Evolutionary conservation across 345 rosid genomes (phyloP).

Genomic region (Anacardium occidentale): DNA sequence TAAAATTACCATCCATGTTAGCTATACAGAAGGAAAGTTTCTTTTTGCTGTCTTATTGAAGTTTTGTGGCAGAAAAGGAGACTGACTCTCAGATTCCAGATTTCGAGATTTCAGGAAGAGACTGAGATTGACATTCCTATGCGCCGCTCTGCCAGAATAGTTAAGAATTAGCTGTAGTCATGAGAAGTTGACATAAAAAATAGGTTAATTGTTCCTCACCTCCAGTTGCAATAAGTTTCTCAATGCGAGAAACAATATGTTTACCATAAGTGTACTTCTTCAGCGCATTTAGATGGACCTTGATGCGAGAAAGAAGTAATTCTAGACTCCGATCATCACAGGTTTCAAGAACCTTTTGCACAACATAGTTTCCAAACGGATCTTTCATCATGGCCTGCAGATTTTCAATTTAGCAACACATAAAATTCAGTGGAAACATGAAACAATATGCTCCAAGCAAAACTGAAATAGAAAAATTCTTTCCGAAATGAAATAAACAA

Average conservation of each 20-base stretch:
- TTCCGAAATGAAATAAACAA: not conserved
- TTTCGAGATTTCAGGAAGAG: constrained; percentile 19
- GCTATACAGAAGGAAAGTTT: constrained; percentile 31
- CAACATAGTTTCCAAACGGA: constrained; percentile 96
- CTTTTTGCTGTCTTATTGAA: not conserved
- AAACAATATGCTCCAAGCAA: not conserved
- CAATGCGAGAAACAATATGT: constrained; percentile 95
- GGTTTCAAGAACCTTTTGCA: constrained; percentile 92
- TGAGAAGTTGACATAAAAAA: not conserved
- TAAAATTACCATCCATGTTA: constrained; percentile 32
- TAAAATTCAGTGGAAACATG: not conserved
- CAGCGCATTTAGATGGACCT: constrained; percentile 76
- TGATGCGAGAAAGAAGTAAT: constrained; percentile 84
- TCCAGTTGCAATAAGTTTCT: constrained; percentile 91
- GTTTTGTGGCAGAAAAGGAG: not conserved
- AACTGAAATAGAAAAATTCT: not conserved
- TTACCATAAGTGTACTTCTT: constrained; percentile 95
- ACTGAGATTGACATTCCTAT: constrained; percentile 61
- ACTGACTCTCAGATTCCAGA: not conserved
- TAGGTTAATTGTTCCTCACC: constrained; percentile 42
- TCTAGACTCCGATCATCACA: constrained; percentile 81
- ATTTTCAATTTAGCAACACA: constrained; percentile 4
- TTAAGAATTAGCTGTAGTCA: constrained; percentile 15
- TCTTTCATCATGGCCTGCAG: constrained; percentile 99
- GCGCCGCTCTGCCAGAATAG: constrained; percentile 70